phyloP scores from a whole-genome alignment of 1,139 yeast genomes.

The Scheffersomyces segobiensis region DNA sequence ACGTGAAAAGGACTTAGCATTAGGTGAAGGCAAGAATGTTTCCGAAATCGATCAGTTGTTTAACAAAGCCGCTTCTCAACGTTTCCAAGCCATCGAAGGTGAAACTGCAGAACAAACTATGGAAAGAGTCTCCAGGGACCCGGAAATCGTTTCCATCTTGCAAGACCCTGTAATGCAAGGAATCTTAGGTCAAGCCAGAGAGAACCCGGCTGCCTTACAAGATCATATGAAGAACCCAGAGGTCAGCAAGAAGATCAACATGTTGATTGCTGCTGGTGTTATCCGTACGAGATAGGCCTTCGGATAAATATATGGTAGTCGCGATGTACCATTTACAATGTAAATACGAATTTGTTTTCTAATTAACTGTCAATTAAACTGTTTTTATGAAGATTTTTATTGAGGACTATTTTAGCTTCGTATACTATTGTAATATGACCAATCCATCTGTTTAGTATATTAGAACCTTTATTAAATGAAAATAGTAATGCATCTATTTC shows the following conservation, averaged over 20 bases:
- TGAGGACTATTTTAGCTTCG: background rate
- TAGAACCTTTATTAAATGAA: too few relatives aligned
- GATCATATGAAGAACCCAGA: slow-evolving; percentile 98
- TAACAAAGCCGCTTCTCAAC: slow-evolving; percentile 72
- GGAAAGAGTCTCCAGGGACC: slow-evolving; percentile 89
- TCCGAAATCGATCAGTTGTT: slow-evolving; percentile 82
- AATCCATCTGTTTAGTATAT: too few relatives aligned
- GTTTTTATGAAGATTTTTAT: background rate
- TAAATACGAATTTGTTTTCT: background rate
- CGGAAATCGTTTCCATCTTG: slow-evolving; percentile 86
- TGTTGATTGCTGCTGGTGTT: slow-evolving; percentile 94
- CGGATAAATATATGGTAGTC: background rate
- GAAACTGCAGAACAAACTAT: slow-evolving; percentile 95
- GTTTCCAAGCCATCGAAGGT: slow-evolving; percentile 81
- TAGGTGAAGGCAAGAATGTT: slow-evolving; percentile 55
- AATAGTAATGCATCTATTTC: too few relatives aligned
- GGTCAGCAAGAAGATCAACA: slow-evolving; percentile 82
- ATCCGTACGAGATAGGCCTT: slow-evolving; percentile 76
- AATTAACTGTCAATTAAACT: background rate
- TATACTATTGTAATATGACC: too few relatives aligned
- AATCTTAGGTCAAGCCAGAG: slow-evolving; percentile 90
- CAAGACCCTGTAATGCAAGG: slow-evolving; percentile 98
- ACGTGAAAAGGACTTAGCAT: slow-evolving; percentile 67
- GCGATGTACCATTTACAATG: background rate
- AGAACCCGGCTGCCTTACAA: slow-evolving; percentile 93